Evolutionary conservation across 495 filamentous ascomycete species (phyloP), one percentile per base, ranked within the genome.

Genomic region (Penicillium ochrochloron): DNA sequence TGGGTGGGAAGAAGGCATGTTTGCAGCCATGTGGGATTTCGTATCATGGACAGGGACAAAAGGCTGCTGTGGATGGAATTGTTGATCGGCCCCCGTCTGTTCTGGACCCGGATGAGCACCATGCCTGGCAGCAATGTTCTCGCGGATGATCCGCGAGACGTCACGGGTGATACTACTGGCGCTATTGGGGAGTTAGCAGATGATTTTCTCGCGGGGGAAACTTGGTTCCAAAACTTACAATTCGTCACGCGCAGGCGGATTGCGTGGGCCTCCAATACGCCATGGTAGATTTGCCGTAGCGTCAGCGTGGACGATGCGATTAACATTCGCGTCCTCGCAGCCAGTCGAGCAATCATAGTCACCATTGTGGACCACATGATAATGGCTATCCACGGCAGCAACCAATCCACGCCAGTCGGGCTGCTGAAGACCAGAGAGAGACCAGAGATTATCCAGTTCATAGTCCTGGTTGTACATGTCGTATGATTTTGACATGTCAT

Each of bases 301-400:
- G 12, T 78, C 62, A 23, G 79, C 67, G 23, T 76, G 62, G 35
- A 82, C 55, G 15, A 81, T 81, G 14, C 75, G 75, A 51, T 72
- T 57, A 44, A 82, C 52, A 25, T 80, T 78, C 4, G 58, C 59
- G 53, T 76, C 65, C 59, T 81, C 80, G 53, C 78, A 81, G 9
- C 31, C 31, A 0, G 67, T 11, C 0, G 67, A 53, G 62, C 78
- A 81, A 0, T 76, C 63, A 59, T 64, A 75, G 11, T 65, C 64
- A 6, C 75, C 80, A 44, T 76, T 61, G 63, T 81, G 79, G 27
- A 77, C 35, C 8, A 78, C 65, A 31, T 79, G 73, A 57, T 79
- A 81, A 60, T 83, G 79, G 58, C 76, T 80, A 60, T 83, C 79
- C 11, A 83, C 72, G n/a, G 79, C 80, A 19, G 80, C 79, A 2